Conservation (phyloP, 495 filamentous ascomycete genomes). For the Zalerion maritima region DNA sequence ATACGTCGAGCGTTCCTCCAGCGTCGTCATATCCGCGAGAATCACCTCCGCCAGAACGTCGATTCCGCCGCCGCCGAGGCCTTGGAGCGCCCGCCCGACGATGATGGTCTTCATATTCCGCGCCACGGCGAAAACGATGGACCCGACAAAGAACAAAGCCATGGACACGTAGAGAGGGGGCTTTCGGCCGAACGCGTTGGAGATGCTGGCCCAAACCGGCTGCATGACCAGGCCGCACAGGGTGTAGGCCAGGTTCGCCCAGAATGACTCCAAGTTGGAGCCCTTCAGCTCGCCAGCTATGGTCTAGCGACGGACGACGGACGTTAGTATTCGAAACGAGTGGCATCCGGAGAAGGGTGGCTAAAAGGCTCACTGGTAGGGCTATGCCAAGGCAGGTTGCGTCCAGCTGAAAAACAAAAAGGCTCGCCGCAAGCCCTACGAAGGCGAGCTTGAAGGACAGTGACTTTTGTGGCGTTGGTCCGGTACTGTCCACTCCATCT, state of each 20-base stretch:
- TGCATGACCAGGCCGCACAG: constrained; percentile 33
- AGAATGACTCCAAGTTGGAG: constrained; percentile 43
- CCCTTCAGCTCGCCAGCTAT: constrained; percentile 31
- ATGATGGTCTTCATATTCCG: constrained; percentile 53
- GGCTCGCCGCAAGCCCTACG: too few relatives aligned
- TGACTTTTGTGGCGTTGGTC: too few relatives aligned
- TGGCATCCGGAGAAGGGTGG: too few relatives aligned
- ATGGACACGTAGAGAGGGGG: constrained; percentile 49
- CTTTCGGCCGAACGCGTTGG: constrained; percentile 67
- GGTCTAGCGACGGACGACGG: constrained; percentile 18
- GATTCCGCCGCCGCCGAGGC: constrained; percentile 62
- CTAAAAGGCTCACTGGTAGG: too few relatives aligned
- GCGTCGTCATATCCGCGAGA: constrained; percentile 43
- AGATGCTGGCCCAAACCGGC: constrained; percentile 29
- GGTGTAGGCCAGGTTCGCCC: constrained; percentile 41
- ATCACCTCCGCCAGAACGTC: constrained; percentile 59
- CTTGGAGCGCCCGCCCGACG: constrained; percentile 59
- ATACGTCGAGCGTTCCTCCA: constrained; percentile 23
- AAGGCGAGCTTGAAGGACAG: too few relatives aligned
- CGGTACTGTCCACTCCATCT: too few relatives aligned
- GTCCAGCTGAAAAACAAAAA: too few relatives aligned
- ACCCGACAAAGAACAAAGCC: constrained; percentile 46
- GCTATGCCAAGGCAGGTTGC: too few relatives aligned
- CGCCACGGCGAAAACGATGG: constrained; percentile 51
- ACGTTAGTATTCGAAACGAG: too few relatives aligned